phyloP scores from a whole-genome alignment of 495 filamentous ascomycete species.

The Cairneyella variabilis region DNA sequence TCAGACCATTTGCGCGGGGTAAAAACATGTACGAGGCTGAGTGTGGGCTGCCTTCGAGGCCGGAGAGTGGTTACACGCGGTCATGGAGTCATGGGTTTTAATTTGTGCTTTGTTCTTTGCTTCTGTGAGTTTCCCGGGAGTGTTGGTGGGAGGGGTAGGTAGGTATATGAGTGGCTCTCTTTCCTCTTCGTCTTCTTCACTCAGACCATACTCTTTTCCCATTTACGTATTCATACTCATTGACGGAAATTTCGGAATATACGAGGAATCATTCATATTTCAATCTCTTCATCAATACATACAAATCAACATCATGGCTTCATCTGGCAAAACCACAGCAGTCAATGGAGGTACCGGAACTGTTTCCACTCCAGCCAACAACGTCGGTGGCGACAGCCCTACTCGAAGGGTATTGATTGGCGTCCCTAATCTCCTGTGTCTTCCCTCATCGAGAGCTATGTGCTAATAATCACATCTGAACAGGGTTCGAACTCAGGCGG shows the following conservation, averaged over 20 bases:
- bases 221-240: too few species aligned
- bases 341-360: neutral
- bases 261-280: too few species aligned
- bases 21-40: neutral
- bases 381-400: neutral
- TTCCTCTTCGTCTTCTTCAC: neutral
- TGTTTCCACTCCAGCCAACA: neutral
- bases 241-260: too few species aligned
- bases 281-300: neutral
- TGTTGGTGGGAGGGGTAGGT: neutral
- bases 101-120: neutral
- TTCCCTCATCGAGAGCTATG: too few species aligned
- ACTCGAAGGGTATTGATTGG: neutral
- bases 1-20: too few species aligned
- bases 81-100: neutral
- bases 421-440: neutral
- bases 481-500: constrained; percentile 25
- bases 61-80: neutral
- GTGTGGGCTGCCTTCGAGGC: neutral
- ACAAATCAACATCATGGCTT: too few species aligned
- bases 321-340: neutral
- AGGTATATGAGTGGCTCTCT: neutral
- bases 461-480: too few species aligned
- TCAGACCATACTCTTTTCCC: neutral
- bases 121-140: neutral